A percentile compares a stretch with the other conserved stretches of the same genome.
These are phyloP conservation scores for Tuber borchii DNA, from an alignment of 495 filamentous ascomycete species.

Conservation along the genomic window DNA sequence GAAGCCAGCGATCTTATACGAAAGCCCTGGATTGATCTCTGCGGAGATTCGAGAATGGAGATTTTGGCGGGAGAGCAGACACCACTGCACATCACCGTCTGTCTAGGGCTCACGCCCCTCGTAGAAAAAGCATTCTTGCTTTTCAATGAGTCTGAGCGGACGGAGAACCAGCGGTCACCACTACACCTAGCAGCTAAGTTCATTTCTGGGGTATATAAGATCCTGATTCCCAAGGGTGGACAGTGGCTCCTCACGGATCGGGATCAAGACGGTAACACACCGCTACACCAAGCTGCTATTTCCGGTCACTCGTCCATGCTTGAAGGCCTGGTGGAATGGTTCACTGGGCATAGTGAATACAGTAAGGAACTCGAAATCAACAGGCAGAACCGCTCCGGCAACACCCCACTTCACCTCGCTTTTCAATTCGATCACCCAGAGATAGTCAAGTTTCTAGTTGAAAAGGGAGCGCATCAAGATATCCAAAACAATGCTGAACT, in stretches of 20 bases:
- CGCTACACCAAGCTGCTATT: too few relatives aligned
- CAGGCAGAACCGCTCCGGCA: not conserved
- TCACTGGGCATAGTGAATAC: not conserved
- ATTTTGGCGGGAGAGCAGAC: not conserved
- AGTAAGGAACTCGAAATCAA: not conserved
- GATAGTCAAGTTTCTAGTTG: not conserved
- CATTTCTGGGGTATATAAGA: not conserved
- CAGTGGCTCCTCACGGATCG: not conserved
- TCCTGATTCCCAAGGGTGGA: not conserved
- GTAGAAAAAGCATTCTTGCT: not conserved
- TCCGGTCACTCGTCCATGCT: not conserved
- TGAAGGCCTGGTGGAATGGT: not conserved
- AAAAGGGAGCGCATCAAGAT: not conserved
- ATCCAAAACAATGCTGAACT: slow-evolving; percentile 16
- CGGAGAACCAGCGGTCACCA: not conserved
- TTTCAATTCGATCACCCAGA: not conserved
- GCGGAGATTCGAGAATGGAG: not conserved
- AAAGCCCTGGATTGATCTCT: not conserved
- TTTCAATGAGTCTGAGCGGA: not conserved
- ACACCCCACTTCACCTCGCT: not conserved
- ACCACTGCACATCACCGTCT: not conserved
- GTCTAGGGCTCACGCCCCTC: not conserved
- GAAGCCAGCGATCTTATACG: not conserved
- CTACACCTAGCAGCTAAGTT: not conserved
- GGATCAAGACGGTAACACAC: too few relatives aligned